Percentiles rank a stretch among this genome's conserved stretches.
Conservation (phyloP, 306 rosid species). For the Crotalaria pallida region DNA sequence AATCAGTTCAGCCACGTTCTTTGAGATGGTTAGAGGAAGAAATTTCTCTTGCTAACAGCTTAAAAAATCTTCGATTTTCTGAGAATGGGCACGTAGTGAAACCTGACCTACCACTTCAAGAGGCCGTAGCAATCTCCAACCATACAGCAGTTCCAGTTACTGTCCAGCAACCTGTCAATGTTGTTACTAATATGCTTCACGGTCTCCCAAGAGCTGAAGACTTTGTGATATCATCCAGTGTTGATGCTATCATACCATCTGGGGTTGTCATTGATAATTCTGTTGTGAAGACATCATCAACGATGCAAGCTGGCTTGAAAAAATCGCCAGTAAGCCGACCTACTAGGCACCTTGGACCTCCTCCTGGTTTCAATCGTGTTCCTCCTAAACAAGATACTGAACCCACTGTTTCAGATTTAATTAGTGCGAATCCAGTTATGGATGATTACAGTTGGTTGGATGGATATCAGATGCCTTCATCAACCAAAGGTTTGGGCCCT, state of each 20-base stretch:
- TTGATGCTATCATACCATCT: slow-evolving; percentile 38
- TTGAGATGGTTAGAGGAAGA: slow-evolving; percentile 54
- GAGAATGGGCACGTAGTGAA: slow-evolving; percentile 62
- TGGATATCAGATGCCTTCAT: slow-evolving; percentile 82
- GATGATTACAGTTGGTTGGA: slow-evolving; percentile 99
- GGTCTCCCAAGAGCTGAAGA: slow-evolving; percentile 47
- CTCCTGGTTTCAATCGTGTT: slow-evolving; percentile 80
- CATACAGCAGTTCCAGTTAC: slow-evolving; percentile 38
- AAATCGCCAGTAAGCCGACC: slow-evolving; percentile 77
- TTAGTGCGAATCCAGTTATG: slow-evolving; percentile 53
- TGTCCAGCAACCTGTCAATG: slow-evolving; percentile 42
- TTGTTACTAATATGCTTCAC: slow-evolving; percentile 27
- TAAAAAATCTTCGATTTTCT: slow-evolving; percentile 55
- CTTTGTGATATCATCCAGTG: slow-evolving; percentile 35
- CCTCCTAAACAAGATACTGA: slow-evolving; percentile 55
- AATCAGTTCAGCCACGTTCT: slow-evolving; percentile 47
- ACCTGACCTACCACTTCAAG: slow-evolving; percentile 43
- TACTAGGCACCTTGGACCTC: slow-evolving; percentile 85
- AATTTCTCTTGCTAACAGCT: slow-evolving; percentile 45
- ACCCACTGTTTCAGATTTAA: slow-evolving; percentile 37
- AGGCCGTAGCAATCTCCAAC: slow-evolving; percentile 27
- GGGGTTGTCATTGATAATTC: slow-evolving; percentile 32
- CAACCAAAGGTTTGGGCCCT: slow-evolving; percentile 40
- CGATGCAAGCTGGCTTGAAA: slow-evolving; percentile 39
- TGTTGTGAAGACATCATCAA: slow-evolving; percentile 30